Evolutionary conservation across 2,329 filamentous ascomycete species (phyloP).

Genomic region (Aureobasidium sp.): DNA sequence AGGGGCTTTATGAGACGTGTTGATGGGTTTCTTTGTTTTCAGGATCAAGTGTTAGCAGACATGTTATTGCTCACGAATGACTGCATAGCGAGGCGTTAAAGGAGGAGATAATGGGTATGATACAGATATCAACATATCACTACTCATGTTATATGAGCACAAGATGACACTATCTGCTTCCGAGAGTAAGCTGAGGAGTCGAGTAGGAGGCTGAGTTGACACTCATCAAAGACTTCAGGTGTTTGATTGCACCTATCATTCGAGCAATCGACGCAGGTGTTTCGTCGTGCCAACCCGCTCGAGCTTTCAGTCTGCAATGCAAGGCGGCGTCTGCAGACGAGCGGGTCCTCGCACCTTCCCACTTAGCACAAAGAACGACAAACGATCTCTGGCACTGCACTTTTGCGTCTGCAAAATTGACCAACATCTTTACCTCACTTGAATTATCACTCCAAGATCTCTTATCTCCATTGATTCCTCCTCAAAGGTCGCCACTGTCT

Average conservation of each 20-base stretch:
- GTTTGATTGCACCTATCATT: not conserved
- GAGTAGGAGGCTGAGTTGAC: not conserved
- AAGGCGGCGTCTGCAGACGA: not conserved
- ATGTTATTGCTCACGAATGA: not conserved
- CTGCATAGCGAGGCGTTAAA: conserved; percentile 10
- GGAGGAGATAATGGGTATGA: not conserved
- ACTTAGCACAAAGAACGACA: not conserved
- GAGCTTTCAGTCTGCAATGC: not conserved
- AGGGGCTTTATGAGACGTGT: conserved; percentile 2
- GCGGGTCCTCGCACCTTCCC: conserved; percentile 1
- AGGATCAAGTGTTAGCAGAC: not conserved
- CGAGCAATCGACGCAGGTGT: not conserved
- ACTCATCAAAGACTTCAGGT: not conserved
- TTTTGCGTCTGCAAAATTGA: not conserved
- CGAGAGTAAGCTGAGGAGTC: not conserved
- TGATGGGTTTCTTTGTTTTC: not conserved
- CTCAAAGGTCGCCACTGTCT: not conserved
- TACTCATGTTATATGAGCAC: not conserved
- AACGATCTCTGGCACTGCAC: not conserved
- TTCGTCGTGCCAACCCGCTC: not conserved
- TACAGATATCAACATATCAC: not conserved
- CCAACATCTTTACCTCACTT: not conserved
- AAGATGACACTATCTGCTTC: not conserved
- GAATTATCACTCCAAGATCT: not conserved
- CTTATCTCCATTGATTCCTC: not conserved